A percentile compares a stretch with the other conserved stretches of the same genome.
Evolutionary conservation across 371 early-diverging fungal species (phyloP).

Genomic region (Rhizopus delemar): DNA sequence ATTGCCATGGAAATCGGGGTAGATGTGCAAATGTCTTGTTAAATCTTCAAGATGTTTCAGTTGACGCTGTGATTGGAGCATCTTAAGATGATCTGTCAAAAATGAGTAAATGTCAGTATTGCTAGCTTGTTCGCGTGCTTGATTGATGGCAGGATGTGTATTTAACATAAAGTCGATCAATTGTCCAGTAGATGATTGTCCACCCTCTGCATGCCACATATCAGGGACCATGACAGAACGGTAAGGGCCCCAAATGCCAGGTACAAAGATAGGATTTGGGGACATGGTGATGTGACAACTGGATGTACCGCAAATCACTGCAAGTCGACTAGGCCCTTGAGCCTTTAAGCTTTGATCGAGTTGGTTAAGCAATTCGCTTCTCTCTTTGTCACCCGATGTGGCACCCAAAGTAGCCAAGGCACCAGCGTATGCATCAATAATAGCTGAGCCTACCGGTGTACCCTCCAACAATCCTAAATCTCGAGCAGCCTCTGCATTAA

Average conservation of each 20-base stretch:
- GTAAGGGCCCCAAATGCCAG: slow-evolving; percentile 68
- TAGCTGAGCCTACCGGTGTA: slow-evolving; percentile 65
- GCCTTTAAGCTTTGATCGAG: slow-evolving; percentile 21
- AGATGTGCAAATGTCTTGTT: slow-evolving; percentile 60
- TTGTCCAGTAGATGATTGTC: slow-evolving; percentile 74
- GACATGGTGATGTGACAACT: slow-evolving; percentile 73
- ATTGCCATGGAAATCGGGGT: slow-evolving; percentile 81
- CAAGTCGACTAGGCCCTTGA: slow-evolving; percentile 58
- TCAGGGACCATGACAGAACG: slow-evolving; percentile 62
- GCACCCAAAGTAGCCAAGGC: slow-evolving; percentile 62
- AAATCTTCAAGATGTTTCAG: slow-evolving; percentile 43
- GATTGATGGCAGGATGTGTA: slow-evolving; percentile 57
- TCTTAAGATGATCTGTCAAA: slow-evolving; percentile 48
- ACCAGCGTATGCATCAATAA: slow-evolving; percentile 81
- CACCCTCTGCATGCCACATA: slow-evolving; percentile 72
- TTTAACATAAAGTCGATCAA: slow-evolving; percentile 64
- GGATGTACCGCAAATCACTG: slow-evolving; percentile 73
- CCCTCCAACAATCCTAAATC: slow-evolving; percentile 59
- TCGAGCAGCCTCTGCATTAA: slow-evolving; percentile 53
- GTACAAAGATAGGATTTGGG: slow-evolving; percentile 58
- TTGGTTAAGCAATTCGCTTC: slow-evolving; percentile 15
- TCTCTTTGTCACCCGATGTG: slow-evolving; percentile 27
- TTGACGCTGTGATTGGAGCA: slow-evolving; percentile 27
- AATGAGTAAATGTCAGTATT: slow-evolving; percentile 48
- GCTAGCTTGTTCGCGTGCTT: slow-evolving; percentile 29